Evolutionary conservation across 2,329 filamentous ascomycete species (phyloP), one percentile per base, ranked within the genome.

Genomic region (Penicillium sp.): DNA sequence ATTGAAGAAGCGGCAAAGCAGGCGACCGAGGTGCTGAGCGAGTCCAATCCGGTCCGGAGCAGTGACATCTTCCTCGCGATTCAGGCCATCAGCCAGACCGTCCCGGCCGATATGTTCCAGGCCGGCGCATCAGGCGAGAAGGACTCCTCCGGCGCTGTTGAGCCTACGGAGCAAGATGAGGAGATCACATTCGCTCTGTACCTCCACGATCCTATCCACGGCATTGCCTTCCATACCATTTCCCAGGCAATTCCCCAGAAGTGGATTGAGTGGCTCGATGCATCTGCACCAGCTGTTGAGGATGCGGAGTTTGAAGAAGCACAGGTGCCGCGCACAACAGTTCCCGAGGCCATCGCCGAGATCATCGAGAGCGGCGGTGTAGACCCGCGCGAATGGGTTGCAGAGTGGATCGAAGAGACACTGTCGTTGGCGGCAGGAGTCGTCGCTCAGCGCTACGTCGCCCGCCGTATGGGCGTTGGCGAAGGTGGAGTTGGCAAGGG

Each of bases 11-110:
- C 90, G 24, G 89, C 89, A 55, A 85, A 87, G 65, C 84, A 89
- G 49, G 91, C 91, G 0, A 87, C 88, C 0, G 86, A 95, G 71
- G 82, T 86, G 2, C 74, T 95, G 38, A 90, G 85, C 73, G 90
- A 95, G 70, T 83, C 81, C 39, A 97, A 96, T 70, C 93, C 94
- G 0, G 90, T 95, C 12, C 85, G 94, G 52, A 95, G 88, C 67
- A 95, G 89, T 53, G 90, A 99, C 70, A 89, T 99, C 58, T 99
- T 99, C 81, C 80, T 99, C 29, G 85, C 92, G n/a, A 86, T 99
- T 31, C 94, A 99, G 75, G 90, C 94, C 9, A 84, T 97, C 64
- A 81, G 78, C 47, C 82, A 88, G 58, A 80, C 84, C 8, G 76
- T 76, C 1, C 84, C 88, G 55, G 76, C 80, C 51, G 81, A 84